Evolutionary conservation across 2,329 filamentous ascomycete species (phyloP).

Genomic region (Arthroderma sp.): DNA sequence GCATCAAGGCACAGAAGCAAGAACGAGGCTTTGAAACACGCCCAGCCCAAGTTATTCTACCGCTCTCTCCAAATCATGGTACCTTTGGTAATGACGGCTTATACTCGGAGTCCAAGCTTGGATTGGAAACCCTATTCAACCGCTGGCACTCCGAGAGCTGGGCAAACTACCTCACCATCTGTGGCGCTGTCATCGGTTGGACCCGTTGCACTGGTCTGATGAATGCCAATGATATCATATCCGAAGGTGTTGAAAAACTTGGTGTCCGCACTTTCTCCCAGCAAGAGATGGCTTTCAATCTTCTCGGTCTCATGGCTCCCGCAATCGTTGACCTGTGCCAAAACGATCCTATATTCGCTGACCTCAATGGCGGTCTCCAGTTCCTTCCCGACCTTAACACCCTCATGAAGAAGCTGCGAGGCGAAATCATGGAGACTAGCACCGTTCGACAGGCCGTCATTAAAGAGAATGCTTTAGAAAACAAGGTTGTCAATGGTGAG

Average conservation of each 20-base stretch:
- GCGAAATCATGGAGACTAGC: slow-evolving; percentile 88
- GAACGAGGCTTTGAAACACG: slow-evolving; percentile 83
- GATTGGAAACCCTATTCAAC: slow-evolving; percentile 93
- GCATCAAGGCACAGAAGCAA: slow-evolving; percentile 81
- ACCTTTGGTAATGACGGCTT: slow-evolving; percentile 96
- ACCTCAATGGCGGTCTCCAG: slow-evolving; percentile 93
- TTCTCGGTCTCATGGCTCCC: slow-evolving; percentile 90
- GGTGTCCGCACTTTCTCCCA: slow-evolving; percentile 97
- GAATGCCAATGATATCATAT: slow-evolving; percentile 94
- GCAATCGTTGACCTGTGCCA: slow-evolving; percentile 92
- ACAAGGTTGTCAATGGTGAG: slow-evolving; percentile 93
- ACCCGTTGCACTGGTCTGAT: slow-evolving; percentile 96
- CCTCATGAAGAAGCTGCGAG: slow-evolving; percentile 82
- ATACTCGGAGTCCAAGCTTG: slow-evolving; percentile 96
- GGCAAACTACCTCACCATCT: slow-evolving; percentile 95
- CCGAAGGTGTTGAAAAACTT: slow-evolving; percentile 90
- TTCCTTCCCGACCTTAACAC: slow-evolving; percentile 94
- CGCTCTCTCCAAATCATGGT: slow-evolving; percentile 92
- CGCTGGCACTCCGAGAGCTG: slow-evolving; percentile 96
- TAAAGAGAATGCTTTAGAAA: slow-evolving; percentile 91
- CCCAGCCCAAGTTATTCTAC: slow-evolving; percentile 89
- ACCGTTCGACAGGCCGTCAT: slow-evolving; percentile 87
- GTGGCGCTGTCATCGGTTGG: slow-evolving; percentile 97
- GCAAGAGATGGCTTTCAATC: slow-evolving; percentile 98
- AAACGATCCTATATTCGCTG: slow-evolving; percentile 86